A percentile compares a stretch with the other conserved stretches of the same genome.
phyloP scores from a whole-genome alignment of 257 asterid species.

The Nicotiana sylvestris region DNA sequence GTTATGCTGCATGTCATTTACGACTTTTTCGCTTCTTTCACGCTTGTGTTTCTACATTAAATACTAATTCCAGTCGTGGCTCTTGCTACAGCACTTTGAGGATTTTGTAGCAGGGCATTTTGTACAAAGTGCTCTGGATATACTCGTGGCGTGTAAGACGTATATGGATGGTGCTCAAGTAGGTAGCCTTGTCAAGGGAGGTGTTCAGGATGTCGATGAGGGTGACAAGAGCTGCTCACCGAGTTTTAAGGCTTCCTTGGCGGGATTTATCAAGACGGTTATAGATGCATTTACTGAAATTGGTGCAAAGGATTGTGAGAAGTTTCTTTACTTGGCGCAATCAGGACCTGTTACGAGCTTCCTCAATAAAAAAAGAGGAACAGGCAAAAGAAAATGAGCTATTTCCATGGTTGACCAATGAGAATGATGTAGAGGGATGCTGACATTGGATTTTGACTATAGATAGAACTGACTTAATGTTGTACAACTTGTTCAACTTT shows the following conservation, averaged over 20 bases:
- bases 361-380: too few species aligned
- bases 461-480: background rate
- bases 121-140: conserved; percentile 48
- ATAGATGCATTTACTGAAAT: conserved; percentile 41
- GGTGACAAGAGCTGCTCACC: conserved; percentile 66
- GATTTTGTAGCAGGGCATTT: conserved; percentile 71
- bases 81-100: conserved; percentile 66
- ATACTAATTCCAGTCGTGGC: background rate
- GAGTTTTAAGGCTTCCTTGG: conserved; percentile 36
- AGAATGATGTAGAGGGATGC: background rate
- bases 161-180: conserved; percentile 86
- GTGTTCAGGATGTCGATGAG: conserved; percentile 73
- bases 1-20: background rate
- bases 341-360: background rate
- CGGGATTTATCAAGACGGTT: conserved; percentile 36
- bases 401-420: background rate
- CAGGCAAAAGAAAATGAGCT: background rate
- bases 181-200: conserved; percentile 77
- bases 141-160: conserved; percentile 71
- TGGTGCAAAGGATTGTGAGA: conserved; percentile 64
- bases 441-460: conserved; percentile 4
- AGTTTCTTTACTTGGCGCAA: conserved; percentile 40
- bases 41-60: background rate
- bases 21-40: background rate
- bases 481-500: background rate